Evolutionary conservation across 2,329 filamentous ascomycete species (phyloP).

Genomic region (Fusarium illudens): DNA sequence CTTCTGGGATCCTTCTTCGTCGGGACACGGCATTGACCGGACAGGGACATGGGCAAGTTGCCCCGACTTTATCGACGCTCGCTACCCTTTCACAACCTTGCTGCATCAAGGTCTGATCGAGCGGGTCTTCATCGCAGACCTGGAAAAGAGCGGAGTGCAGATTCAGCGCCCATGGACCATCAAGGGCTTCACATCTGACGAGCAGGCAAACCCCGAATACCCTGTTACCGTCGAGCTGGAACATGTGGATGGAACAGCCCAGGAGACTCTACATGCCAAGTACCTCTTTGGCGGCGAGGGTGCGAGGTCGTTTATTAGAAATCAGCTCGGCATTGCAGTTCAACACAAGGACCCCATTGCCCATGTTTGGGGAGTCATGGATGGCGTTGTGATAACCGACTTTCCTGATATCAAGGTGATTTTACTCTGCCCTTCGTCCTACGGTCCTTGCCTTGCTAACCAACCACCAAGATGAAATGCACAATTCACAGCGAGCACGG

Average conservation of each 20-base stretch:
- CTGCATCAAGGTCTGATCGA: conserved; percentile 78
- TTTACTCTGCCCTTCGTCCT: not conserved
- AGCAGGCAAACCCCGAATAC: conserved; percentile 67
- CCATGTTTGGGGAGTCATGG: conserved; percentile 80
- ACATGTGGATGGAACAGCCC: conserved; percentile 75
- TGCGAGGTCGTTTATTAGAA: conserved; percentile 70
- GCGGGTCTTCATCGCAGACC: conserved; percentile 72
- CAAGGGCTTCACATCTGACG: conserved; percentile 66
- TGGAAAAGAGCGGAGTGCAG: conserved; percentile 67
- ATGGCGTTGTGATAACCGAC: conserved; percentile 75
- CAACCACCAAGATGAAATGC: conserved; percentile 68
- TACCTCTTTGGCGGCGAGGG: conserved; percentile 79
- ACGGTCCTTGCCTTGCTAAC: conserved; percentile 53
- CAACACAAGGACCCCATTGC: conserved; percentile 74
- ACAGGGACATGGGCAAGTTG: conserved; percentile 87
- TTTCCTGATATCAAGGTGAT: conserved; percentile 79
- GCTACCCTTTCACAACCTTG: conserved; percentile 75
- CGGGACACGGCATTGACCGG: conserved; percentile 66
- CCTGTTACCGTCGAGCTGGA: conserved; percentile 82
- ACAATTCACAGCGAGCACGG: conserved; percentile 78
- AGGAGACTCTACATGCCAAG: conserved; percentile 73
- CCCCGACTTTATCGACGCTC: conserved; percentile 80
- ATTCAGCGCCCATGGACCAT: conserved; percentile 74
- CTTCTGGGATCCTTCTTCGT: conserved; percentile 72
- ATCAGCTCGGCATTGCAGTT: conserved; percentile 74